phyloP scores from a whole-genome alignment of 495 filamentous ascomycete genomes.

The Pyronema omphalodes region DNA sequence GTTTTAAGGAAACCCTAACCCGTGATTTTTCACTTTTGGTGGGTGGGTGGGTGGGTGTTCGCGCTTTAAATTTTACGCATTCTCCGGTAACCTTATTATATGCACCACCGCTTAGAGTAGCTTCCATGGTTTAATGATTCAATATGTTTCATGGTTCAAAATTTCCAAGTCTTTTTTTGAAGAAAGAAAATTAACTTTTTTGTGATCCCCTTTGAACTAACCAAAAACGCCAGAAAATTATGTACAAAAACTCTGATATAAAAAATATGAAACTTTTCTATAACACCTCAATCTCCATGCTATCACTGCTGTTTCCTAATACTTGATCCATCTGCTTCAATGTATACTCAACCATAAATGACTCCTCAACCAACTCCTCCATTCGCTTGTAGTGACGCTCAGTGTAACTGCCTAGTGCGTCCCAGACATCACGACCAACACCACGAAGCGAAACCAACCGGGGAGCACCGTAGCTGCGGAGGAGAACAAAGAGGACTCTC shows the following conservation, averaged over 20 bases:
- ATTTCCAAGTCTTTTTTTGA: too few species aligned
- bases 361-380: conserved; percentile 83
- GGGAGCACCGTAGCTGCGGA: conserved; percentile 56
- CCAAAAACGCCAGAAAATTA: not conserved
- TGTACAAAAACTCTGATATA: not conserved
- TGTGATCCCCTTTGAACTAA: too few species aligned
- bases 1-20: too few species aligned
- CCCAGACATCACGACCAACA: conserved; percentile 62
- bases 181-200: too few species aligned
- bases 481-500: conserved; percentile 59
- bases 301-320: conserved; percentile 27
- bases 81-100: too few species aligned
- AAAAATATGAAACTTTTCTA: not conserved
- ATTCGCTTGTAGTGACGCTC: conserved; percentile 76
- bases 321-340: conserved; percentile 79
- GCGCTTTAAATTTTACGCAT: too few species aligned
- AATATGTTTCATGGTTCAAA: too few species aligned
- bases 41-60: too few species aligned
- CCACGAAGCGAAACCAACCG: conserved; percentile 52
- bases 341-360: conserved; percentile 83
- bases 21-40: too few species aligned
- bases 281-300: conserved; percentile 12
- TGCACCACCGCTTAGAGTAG: too few species aligned
- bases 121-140: too few species aligned
- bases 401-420: conserved; percentile 68